Conservation (phyloP, 1,284 basidiomycete species). For the Anthracocystis walkeri region DNA sequence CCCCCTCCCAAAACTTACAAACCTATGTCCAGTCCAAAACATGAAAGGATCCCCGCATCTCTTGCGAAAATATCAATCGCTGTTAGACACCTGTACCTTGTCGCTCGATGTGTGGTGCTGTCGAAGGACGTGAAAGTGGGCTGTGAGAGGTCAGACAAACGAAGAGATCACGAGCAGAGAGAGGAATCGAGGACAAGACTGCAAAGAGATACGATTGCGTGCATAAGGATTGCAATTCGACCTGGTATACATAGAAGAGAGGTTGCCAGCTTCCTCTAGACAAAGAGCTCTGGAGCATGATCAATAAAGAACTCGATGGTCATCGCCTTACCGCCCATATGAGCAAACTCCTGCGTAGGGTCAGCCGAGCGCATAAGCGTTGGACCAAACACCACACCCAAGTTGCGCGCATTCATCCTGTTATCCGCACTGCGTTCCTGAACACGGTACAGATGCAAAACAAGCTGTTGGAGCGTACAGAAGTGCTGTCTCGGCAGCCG, state of each 20-base stretch:
- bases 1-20: slow-evolving; percentile 12
- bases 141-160: neutral
- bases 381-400: slow-evolving; percentile 99
- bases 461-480: slow-evolving; percentile 82
- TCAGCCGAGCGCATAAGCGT: slow-evolving; percentile 92
- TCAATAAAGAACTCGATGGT: slow-evolving; percentile 71
- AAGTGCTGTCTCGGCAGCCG: slow-evolving; percentile 88
- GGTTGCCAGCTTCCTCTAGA: slow-evolving; percentile 2
- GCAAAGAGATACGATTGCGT: neutral
- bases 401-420: slow-evolving; percentile 92
- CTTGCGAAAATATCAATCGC: slow-evolving; percentile 4
- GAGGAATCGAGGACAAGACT: neutral
- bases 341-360: slow-evolving; percentile 88
- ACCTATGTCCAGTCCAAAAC: slow-evolving; percentile 4
- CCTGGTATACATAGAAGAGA: neutral
- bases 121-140: neutral
- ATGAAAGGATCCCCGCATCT: slow-evolving; percentile 14
- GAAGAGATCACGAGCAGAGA: neutral
- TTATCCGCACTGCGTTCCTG: slow-evolving; percentile 75
- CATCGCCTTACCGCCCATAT: slow-evolving; percentile 95
- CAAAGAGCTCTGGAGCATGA: slow-evolving; percentile 39
- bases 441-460: slow-evolving; percentile 81
- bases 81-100: neutral
- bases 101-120: neutral
- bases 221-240: neutral